These are phyloP conservation scores for Gynostemma pentaphyllum DNA, from an alignment of 306 rosid species.

Conservation along the genomic window DNA sequence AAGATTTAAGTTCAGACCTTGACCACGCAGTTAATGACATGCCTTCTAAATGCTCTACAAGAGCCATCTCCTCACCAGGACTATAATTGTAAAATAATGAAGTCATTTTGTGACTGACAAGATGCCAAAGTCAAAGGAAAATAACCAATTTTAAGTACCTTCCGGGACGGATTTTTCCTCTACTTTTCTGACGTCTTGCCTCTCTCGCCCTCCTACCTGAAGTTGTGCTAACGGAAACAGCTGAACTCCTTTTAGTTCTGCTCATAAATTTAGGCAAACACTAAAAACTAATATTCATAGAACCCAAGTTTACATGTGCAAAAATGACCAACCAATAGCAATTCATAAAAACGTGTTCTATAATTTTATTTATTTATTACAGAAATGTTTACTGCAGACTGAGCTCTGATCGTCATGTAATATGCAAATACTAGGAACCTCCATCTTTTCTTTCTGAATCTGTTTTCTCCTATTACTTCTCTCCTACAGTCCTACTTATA, in stretches of 20 bases:
- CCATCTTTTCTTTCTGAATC: too few relatives aligned
- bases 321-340: neutral
- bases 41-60: constrained; percentile 82
- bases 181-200: constrained; percentile 68
- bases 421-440: neutral
- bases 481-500: too few relatives aligned
- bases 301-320: neutral
- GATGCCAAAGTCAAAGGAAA: neutral
- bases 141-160: constrained; percentile 36
- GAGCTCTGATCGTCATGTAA: neutral
- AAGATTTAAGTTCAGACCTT: constrained; percentile 58
- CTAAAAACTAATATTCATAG: constrained; percentile 8
- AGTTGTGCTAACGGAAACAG: constrained; percentile 47
- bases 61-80: constrained; percentile 83
- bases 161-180: constrained; percentile 94
- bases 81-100: constrained; percentile 32
- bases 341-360: neutral
- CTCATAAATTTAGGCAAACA: constrained; percentile 20
- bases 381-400: neutral
- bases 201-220: constrained; percentile 82
- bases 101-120: neutral
- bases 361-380: neutral
- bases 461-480: too few relatives aligned
- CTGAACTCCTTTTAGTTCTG: constrained; percentile 67
- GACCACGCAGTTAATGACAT: constrained; percentile 61